Evolutionary conservation across 805 yeast genomes (phyloP), one percentile per base, ranked within the genome.

Genomic region (Yamadazyma akitaensis): DNA sequence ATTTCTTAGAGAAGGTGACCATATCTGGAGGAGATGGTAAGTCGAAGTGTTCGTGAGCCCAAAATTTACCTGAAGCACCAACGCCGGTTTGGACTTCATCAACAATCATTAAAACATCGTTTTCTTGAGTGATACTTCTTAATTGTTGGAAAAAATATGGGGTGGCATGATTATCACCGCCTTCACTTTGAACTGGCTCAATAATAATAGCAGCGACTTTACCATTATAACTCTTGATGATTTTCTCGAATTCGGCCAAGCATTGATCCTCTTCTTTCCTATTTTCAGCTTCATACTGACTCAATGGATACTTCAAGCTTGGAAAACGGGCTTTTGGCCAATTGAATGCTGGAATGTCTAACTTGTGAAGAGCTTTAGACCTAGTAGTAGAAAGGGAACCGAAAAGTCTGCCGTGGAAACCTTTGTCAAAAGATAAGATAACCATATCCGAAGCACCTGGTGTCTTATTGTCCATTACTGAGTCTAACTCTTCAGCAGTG

Each of bases 31-130:
- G 80, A 37, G 81, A 75, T 25, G 77, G 63, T 52, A 83, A 74
- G 53, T 79, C 74, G 63, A 84, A 84, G 59, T 81, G 83, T 61
- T 83, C 85, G 57, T 83, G 88, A 46, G 85, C 81, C 88, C 88
- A 83, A 63, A 82, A 69, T 57, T 80, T 79, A 52, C 88, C 88
- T 12, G 84, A 78, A 37, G 85, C 86, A 54, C 85, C 88, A 38
- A 82, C 85, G 54, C 88, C 88, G 13, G 88, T 82, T 65, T 83
- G 88, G 36, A 83, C 88, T 64, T 83, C 88, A 58, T 83, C 88
- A 34, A 83, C 76, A 55, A 83, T 83, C 76, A 80, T 70, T 44
- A 82, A 71, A 30, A 80, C 72, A 36, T 73, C 81, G 62, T 80
- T 65, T 57, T 81, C 77, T 54, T 73, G 62, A 28, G 88, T 81